A percentile compares a stretch with the other conserved stretches of the same genome.
Evolutionary conservation across 371 early-diverging fungal species (phyloP).

Genomic region (Saksenaea vasiformis): DNA sequence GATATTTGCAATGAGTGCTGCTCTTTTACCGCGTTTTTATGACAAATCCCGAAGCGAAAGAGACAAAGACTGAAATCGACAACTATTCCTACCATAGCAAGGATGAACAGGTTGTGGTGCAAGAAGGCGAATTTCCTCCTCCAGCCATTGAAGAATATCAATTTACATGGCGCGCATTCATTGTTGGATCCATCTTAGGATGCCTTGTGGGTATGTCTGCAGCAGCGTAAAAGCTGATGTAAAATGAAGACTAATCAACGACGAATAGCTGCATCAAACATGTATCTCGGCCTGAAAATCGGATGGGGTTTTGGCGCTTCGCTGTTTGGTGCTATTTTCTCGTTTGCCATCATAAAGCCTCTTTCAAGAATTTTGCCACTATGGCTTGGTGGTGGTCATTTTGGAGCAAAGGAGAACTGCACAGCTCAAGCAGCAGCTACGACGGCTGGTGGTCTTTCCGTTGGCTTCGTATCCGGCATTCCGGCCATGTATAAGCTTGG

Average conservation of each 20-base stretch:
- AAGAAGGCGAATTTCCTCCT: neutral
- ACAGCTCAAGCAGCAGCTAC: conserved; percentile 73
- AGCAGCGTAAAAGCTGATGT: neutral
- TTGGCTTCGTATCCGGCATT: conserved; percentile 66
- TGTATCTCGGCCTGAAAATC: conserved; percentile 73
- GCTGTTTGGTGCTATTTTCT: conserved; percentile 71
- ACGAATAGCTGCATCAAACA: conserved; percentile 67
- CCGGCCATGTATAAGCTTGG: conserved; percentile 73
- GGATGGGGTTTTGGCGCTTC: conserved; percentile 78
- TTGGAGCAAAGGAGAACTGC: conserved; percentile 71
- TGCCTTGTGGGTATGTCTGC: conserved; percentile 30
- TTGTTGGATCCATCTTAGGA: conserved; percentile 61
- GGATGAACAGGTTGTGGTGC: neutral
- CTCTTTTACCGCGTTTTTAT: neutral
- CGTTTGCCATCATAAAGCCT: conserved; percentile 67
- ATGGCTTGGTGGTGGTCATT: conserved; percentile 59
- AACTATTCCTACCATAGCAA: neutral
- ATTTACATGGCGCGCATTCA: conserved; percentile 50
- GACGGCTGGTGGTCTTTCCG: conserved; percentile 67
- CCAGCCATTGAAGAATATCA: conserved; percentile 15
- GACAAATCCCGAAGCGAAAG: neutral
- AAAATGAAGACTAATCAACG: neutral
- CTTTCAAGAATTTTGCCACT: conserved; percentile 45
- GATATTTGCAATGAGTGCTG: neutral
- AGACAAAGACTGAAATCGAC: neutral